Evolutionary conservation across 345 rosid species (phyloP), one percentile per base, ranked within the genome.

Genomic region (Gynandropsis gynandra): DNA sequence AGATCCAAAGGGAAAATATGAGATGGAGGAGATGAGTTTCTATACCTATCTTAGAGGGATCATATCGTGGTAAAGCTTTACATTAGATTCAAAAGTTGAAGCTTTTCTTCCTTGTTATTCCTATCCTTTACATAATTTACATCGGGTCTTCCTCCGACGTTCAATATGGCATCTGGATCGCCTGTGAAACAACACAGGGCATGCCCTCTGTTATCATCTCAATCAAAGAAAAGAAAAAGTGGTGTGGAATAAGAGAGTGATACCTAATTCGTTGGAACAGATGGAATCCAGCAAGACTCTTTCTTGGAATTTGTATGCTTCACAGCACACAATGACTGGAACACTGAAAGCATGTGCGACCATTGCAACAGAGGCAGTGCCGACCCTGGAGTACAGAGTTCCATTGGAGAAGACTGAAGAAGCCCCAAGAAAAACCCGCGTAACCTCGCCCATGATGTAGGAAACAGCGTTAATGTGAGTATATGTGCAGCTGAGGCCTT

Each of bases 231-330:
- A 21, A 4, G 7, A n/a, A 40, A 11, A 24, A 31, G 7, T 10
- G 11, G 18, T 1, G 34, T 33, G 27, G 53, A 21, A 13, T 5
- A 42, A 29, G 32, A 44, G 24, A 7, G 14, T 16, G 19, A 47
- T 77, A 85, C 90, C 95, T 61, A 85, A 75, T 65, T 85, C 90
- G 47, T 85, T 82, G 42, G 75, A 74, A 65, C 90, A 85, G 54
- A 85, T 78, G 1, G 95, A 85, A 70, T 85, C 95, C 48, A 85
- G 81, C 47, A 82, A 75, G 50, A 85, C 90, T 76, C 90, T 73
- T 67, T 82, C 85, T 62, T 85, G 90, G 72, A 85, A 85, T 66
- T 85, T 85, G 63, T 85, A 85, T 15, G 90, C 83, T 74, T 85
- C 95, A 42, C 95, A 85, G 32, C 87, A 85, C 14, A 85, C 74